A percentile compares a stretch with the other conserved stretches of the same genome.
These are phyloP conservation scores for Epicoccum sorghinum DNA, from an alignment of 2,329 filamentous ascomycete species.

Conservation along the genomic window DNA sequence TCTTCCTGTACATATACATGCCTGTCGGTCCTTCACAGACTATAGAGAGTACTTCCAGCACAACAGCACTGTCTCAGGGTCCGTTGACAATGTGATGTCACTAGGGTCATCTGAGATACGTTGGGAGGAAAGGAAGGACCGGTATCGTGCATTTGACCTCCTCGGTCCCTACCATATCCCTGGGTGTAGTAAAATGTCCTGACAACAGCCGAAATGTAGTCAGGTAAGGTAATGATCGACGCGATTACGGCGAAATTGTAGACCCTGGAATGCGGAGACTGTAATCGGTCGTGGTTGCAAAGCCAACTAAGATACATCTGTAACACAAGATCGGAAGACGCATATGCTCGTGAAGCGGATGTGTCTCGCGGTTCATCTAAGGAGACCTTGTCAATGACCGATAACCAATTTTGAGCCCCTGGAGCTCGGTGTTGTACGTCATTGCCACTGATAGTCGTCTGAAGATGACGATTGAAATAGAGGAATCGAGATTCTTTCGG, in stretches of 20 bases:
- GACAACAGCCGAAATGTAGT: slow-evolving; percentile 10
- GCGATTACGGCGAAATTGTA: slow-evolving; percentile 10
- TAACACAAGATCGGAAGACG: slow-evolving; percentile 7
- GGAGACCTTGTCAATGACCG: not conserved
- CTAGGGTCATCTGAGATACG: slow-evolving; percentile 18
- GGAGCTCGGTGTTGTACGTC: not conserved
- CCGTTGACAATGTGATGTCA: slow-evolving; percentile 14
- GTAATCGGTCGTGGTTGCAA: not conserved
- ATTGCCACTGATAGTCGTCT: not conserved
- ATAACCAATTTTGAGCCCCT: not conserved
- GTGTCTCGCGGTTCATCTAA: slow-evolving; percentile 5
- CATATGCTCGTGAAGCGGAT: slow-evolving; percentile 8
- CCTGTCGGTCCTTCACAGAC: slow-evolving; percentile 3
- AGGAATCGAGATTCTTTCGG: not conserved
- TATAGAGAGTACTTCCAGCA: slow-evolving; percentile 3
- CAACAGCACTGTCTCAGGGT: slow-evolving; percentile 11
- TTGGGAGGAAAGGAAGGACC: slow-evolving; percentile 12
- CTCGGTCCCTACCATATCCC: not conserved
- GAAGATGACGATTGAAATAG: not conserved
- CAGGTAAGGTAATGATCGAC: slow-evolving; percentile 1
- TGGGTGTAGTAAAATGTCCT: slow-evolving; percentile 3
- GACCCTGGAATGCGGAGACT: slow-evolving; percentile 12
- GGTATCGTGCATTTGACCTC: slow-evolving; percentile 13
- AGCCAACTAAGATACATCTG: not conserved
- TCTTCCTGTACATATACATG: slow-evolving; percentile 18